phyloP scores from a whole-genome alignment of 345 rosid species.

The Pelargonium nanum region DNA sequence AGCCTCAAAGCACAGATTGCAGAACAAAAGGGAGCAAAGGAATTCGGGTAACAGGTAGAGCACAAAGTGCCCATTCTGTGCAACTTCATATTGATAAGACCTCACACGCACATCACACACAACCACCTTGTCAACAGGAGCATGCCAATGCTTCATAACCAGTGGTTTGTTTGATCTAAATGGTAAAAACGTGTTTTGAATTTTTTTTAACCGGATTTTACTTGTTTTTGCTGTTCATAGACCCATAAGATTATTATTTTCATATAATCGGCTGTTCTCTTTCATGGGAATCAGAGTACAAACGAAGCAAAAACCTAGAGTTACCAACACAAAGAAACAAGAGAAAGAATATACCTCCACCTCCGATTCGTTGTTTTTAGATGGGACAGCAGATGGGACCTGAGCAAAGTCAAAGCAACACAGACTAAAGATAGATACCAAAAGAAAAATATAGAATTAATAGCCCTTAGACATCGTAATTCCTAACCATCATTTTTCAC shows the following conservation, averaged over 20 bases:
- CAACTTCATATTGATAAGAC: too few species aligned
- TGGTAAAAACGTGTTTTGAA: too few species aligned
- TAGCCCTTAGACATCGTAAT: not conserved
- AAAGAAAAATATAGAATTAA: not conserved
- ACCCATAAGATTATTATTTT: too few species aligned
- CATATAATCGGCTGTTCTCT: not conserved
- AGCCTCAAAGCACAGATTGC: not conserved
- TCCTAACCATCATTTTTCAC: not conserved
- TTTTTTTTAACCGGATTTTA: too few species aligned
- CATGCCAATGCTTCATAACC: too few species aligned
- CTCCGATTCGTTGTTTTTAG: constrained; percentile 34
- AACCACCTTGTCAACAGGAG: too few species aligned
- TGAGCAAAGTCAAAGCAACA: constrained; percentile 18
- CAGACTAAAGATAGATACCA: constrained; percentile 1
- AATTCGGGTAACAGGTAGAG: too few species aligned
- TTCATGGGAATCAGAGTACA: not conserved
- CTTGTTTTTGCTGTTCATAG: too few species aligned
- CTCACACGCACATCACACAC: too few species aligned
- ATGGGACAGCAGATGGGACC: constrained; percentile 69
- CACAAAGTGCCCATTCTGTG: too few species aligned
- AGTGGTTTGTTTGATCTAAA: too few species aligned
- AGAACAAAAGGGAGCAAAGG: too few species aligned
- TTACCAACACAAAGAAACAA: not conserved
- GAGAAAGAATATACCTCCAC: constrained; percentile 34
- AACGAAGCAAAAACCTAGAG: not conserved